A percentile compares a stretch with the other conserved stretches of the same genome.
Conservation (phyloP, 805 yeast species). For the Phaffomyces opuntiae region DNA sequence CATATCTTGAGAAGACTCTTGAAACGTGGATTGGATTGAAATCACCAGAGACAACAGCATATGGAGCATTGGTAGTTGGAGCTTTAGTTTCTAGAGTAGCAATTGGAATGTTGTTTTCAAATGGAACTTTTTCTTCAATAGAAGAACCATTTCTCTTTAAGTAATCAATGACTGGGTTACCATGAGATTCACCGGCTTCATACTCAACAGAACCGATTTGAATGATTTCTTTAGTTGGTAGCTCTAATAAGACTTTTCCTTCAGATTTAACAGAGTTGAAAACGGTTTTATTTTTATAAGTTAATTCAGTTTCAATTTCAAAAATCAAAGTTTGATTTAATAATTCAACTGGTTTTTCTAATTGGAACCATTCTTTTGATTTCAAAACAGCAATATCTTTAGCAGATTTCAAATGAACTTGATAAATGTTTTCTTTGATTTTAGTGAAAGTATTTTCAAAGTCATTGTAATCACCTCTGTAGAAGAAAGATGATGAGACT, state of each 20-base stretch:
- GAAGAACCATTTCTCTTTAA: constrained; percentile 86
- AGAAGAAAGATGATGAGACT: constrained; percentile 90
- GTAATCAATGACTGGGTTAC: constrained; percentile 96
- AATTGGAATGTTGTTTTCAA: constrained; percentile 87
- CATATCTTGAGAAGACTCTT: constrained; percentile 89
- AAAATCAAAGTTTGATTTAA: constrained; percentile 77
- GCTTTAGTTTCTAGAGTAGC: constrained; percentile 58
- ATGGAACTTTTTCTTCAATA: constrained; percentile 86
- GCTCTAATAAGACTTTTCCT: constrained; percentile 81
- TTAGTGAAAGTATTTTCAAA: constrained; percentile 90
- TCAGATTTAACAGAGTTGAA: constrained; percentile 74
- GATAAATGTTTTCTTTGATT: constrained; percentile 79
- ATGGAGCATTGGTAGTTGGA: constrained; percentile 94
- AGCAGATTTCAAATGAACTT: constrained; percentile 61
- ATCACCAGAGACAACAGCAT: constrained; percentile 96
- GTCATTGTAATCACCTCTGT: constrained; percentile 87
- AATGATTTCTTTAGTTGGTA: constrained; percentile 84
- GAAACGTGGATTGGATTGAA: constrained; percentile 98
- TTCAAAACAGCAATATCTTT: constrained; percentile 90
- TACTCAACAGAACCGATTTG: constrained; percentile 80
- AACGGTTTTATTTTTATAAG: constrained; percentile 69
- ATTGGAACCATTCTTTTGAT: constrained; percentile 97
- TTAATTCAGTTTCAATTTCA: constrained; percentile 79
- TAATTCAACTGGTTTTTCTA: constrained; percentile 64
- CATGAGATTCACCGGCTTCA: constrained; percentile 87